A percentile compares a stretch with the other conserved stretches of the same genome.
Evolutionary conservation across 2,329 filamentous ascomycete genomes (phyloP).

Genomic region (Fusarium devonianum): DNA sequence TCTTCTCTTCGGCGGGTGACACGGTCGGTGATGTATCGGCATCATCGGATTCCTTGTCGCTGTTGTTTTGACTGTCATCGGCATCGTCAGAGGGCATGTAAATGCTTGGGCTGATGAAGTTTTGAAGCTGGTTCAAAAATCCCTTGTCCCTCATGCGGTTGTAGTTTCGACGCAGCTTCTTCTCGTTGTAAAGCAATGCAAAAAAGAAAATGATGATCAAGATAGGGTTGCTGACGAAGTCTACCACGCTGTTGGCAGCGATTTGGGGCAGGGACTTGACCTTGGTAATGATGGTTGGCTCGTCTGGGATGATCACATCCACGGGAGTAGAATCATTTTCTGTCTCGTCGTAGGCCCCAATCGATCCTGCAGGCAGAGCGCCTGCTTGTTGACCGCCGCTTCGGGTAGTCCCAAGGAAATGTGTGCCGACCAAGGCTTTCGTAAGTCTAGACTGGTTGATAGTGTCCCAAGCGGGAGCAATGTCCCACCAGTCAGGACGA

Average conservation of each 20-base stretch:
- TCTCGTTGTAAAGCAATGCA: slow-evolving; percentile 53
- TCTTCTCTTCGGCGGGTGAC: not conserved
- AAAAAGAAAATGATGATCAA: slow-evolving; percentile 56
- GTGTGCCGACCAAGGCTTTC: slow-evolving; percentile 74
- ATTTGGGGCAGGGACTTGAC: slow-evolving; percentile 60
- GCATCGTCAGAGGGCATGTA: no score
- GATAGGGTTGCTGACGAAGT: slow-evolving; percentile 64
- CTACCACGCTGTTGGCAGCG: slow-evolving; percentile 58
- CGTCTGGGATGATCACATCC: slow-evolving; percentile 42
- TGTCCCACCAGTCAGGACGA: slow-evolving; percentile 57
- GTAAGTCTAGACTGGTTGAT: slow-evolving; percentile 58
- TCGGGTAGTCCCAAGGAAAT: slow-evolving; percentile 61
- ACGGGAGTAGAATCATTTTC: slow-evolving; percentile 48
- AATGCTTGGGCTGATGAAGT: no score
- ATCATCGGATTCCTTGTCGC: slow-evolving; percentile 24
- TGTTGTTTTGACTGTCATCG: slow-evolving; percentile 23
- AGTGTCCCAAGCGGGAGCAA: slow-evolving; percentile 49
- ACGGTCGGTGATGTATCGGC: slow-evolving; percentile 1
- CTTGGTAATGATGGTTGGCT: slow-evolving; percentile 56
- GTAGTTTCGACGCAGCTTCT: slow-evolving; percentile 53
- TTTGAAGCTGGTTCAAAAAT: slow-evolving; percentile 40
- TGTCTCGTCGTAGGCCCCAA: slow-evolving; percentile 40
- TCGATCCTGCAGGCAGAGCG: slow-evolving; percentile 48
- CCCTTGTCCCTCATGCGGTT: slow-evolving; percentile 44
- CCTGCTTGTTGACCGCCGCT: slow-evolving; percentile 47